Conservation (phyloP, 495 filamentous ascomycete genomes). For the Terfezia claveryi region DNA sequence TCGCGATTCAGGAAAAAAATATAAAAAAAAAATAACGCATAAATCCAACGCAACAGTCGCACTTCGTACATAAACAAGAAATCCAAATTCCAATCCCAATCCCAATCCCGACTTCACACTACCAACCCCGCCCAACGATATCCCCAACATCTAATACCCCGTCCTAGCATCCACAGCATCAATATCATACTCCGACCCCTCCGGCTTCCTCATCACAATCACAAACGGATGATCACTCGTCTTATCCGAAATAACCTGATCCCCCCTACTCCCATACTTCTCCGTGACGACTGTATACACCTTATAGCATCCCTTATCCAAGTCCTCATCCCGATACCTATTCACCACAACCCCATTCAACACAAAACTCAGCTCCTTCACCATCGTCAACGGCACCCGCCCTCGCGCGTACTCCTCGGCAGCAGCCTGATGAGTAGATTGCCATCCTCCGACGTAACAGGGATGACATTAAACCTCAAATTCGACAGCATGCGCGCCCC, state of each 20-base stretch:
- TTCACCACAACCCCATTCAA: slow-evolving; percentile 7
- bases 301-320: background rate
- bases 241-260: background rate
- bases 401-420: slow-evolving; percentile 3
- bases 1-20: too few relatives aligned
- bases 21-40: too few relatives aligned
- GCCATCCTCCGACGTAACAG: background rate
- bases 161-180: background rate
- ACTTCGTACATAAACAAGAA: too few relatives aligned
- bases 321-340: background rate
- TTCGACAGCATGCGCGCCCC: slow-evolving; percentile 13
- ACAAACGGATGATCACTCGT: background rate
- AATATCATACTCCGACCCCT: background rate
- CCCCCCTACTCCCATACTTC: background rate
- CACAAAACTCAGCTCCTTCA: slow-evolving; percentile 9
- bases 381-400: background rate
- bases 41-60: too few relatives aligned
- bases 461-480: slow-evolving; percentile 15
- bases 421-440: slow-evolving; percentile 2
- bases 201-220: background rate
- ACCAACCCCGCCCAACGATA: too few relatives aligned
- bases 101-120: too few relatives aligned
- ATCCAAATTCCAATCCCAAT: too few relatives aligned
- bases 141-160: too few relatives aligned
- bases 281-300: background rate